Evolutionary conservation across 108 stramenopile genomes (phyloP).

Genomic region (Fragilariopsis cylindrus): DNA sequence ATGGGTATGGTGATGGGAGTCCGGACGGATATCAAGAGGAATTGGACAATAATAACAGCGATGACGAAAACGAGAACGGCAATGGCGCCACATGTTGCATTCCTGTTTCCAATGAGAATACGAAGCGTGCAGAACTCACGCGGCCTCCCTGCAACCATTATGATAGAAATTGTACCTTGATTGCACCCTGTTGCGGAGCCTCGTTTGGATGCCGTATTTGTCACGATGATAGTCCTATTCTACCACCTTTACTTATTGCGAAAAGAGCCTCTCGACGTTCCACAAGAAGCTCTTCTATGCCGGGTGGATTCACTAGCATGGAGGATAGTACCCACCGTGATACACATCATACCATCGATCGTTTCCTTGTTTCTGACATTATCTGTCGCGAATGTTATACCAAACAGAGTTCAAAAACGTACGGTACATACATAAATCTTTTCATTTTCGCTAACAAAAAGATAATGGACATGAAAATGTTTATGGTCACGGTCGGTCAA

Average conservation of each 20-base stretch:
- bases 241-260: constrained; percentile 59
- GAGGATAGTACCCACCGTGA: constrained; percentile 38
- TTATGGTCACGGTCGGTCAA: no score
- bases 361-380: constrained; percentile 71
- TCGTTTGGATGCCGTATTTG: constrained; percentile 90
- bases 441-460: neutral
- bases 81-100: constrained; percentile 3
- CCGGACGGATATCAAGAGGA: constrained; percentile 17
- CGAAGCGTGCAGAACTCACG: constrained; percentile 56
- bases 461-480: neutral
- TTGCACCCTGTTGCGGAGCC: constrained; percentile 83
- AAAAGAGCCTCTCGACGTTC: constrained; percentile 24
- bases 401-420: constrained; percentile 79
- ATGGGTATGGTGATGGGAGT: constrained; percentile 32
- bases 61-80: neutral
- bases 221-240: constrained; percentile 77
- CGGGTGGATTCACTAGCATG: constrained; percentile 46
- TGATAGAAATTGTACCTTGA: constrained; percentile 77
- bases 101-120: constrained; percentile 39
- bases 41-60: neutral
- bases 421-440: constrained; percentile 25
- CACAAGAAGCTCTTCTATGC: constrained; percentile 58
- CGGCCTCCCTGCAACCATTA: constrained; percentile 83
- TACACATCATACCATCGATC: constrained; percentile 83
- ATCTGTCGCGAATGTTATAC: constrained; percentile 85